Conservation (phyloP, 495 filamentous ascomycete species). For the Aspergillus cavernicola region DNA sequence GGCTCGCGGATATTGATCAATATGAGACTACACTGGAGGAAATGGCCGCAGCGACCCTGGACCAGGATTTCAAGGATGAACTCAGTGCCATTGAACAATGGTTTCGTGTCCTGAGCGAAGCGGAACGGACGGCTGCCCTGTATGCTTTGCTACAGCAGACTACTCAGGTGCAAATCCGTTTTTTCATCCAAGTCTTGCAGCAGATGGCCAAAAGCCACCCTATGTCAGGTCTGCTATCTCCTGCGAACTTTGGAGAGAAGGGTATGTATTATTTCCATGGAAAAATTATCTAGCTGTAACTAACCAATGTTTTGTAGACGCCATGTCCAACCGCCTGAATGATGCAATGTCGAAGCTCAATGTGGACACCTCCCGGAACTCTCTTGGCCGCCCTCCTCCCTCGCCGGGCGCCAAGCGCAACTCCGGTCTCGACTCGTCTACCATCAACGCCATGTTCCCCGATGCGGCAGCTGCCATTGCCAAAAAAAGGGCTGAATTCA, state of each 20-base stretch:
- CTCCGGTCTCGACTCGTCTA: slow-evolving; percentile 84
- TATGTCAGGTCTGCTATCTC: slow-evolving; percentile 93
- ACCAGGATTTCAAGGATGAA: slow-evolving; percentile 99
- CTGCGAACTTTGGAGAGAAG: slow-evolving; percentile 92
- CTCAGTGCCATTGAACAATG: slow-evolving; percentile 98
- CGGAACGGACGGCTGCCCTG: slow-evolving; percentile 89
- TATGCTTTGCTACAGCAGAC: slow-evolving; percentile 97
- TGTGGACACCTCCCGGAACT: slow-evolving; percentile 81
- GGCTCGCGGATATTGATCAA: slow-evolving; percentile 98
- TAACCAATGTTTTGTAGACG: slow-evolving; percentile 55
- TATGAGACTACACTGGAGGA: slow-evolving; percentile 97
- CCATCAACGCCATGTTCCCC: slow-evolving; percentile 99
- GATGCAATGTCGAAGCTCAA: slow-evolving; percentile 97
- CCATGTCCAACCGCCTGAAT: slow-evolving; percentile 93
- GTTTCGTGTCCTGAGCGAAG: slow-evolving; percentile 96
- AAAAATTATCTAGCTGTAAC: background rate
- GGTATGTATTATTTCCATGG: slow-evolving; percentile 48
- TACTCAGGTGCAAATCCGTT: slow-evolving; percentile 96
- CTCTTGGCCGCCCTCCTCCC: slow-evolving; percentile 73
- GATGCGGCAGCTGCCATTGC: slow-evolving; percentile 97
- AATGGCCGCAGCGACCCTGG: slow-evolving; percentile 95
- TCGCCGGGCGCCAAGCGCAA: slow-evolving; percentile 80
- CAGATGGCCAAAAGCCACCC: slow-evolving; percentile 98
- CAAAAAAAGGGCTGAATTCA: slow-evolving; percentile 95
- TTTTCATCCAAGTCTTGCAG: slow-evolving; percentile 97